Evolutionary conservation across 345 rosid species (phyloP).

Genomic region (Aquilaria sinensis): DNA sequence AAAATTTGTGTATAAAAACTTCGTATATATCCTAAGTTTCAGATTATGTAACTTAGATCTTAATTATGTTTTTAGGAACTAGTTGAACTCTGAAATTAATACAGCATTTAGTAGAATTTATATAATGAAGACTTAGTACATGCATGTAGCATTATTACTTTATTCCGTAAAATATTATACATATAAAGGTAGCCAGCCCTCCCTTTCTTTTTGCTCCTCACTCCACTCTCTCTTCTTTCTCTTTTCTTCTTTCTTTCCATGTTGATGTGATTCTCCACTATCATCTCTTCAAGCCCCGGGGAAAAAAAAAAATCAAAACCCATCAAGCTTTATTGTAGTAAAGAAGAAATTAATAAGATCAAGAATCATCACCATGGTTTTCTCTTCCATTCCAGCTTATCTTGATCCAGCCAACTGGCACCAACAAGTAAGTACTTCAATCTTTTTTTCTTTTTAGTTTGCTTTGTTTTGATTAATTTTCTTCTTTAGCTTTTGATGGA

Average conservation of each 20-base stretch:
- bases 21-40: too few relatives aligned
- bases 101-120: too few relatives aligned
- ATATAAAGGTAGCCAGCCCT: too few relatives aligned
- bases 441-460: slow-evolving; percentile 7
- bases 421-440: slow-evolving; percentile 43
- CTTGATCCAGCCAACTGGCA: slow-evolving; percentile 98
- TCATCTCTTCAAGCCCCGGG: slow-evolving; percentile 15
- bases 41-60: too few relatives aligned
- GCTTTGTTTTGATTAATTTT: background rate
- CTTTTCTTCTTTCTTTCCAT: slow-evolving; percentile 3
- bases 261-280: slow-evolving; percentile 50
- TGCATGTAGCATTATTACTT: too few relatives aligned
- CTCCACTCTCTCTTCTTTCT: background rate
- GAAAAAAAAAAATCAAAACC: slow-evolving; percentile 8
- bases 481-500: slow-evolving; percentile 26
- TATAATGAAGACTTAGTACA: too few relatives aligned
- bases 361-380: slow-evolving; percentile 50
- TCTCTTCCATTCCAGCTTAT: slow-evolving; percentile 76
- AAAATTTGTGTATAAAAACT: too few relatives aligned
- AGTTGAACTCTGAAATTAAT: too few relatives aligned
- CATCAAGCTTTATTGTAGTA: slow-evolving; percentile 34
- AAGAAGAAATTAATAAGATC: slow-evolving; percentile 17
- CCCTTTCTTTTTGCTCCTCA: background rate
- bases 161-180: too few relatives aligned
- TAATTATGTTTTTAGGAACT: too few relatives aligned